A percentile compares a stretch with the other conserved stretches of the same genome.
phyloP scores from a whole-genome alignment of 129 eudicot genomes.

The Silybum marianum region DNA sequence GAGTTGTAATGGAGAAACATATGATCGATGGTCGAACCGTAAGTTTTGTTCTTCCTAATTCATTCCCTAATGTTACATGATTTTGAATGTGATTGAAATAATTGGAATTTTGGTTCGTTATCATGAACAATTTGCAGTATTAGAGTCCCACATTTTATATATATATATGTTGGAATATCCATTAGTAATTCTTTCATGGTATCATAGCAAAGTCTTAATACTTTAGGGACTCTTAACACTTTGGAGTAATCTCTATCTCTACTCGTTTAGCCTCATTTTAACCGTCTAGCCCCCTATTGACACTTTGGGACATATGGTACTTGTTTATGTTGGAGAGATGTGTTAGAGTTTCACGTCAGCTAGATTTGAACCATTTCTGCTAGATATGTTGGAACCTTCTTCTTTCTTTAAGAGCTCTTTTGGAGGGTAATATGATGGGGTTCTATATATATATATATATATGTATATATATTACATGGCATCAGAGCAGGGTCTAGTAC shows the following conservation, averaged over 20 bases:
- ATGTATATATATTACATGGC: not conserved
- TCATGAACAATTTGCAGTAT: not conserved
- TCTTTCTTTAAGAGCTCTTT: not conserved
- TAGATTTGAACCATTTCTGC: not conserved
- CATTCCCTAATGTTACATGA: not conserved
- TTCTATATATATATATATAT: too few species aligned
- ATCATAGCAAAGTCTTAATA: not conserved
- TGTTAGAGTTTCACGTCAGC: not conserved
- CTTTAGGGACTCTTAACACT: not conserved
- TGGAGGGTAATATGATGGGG: not conserved
- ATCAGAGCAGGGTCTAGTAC: not conserved
- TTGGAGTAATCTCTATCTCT: not conserved
- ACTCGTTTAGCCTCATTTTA: not conserved
- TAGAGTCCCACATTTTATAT: not conserved
- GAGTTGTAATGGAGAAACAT: slow-evolving; percentile 81
- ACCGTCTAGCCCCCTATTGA: too few species aligned
- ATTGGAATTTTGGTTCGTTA: not conserved
- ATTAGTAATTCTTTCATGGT: not conserved
- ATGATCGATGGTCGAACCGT: slow-evolving; percentile 83
- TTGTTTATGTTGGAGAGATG: not conserved
- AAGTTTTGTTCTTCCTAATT: slow-evolving; percentile 32
- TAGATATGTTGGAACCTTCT: not conserved
- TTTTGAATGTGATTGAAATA: not conserved
- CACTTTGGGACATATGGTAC: not conserved
- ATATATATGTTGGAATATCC: not conserved